These are phyloP conservation scores for Fusarium palustre DNA, from an alignment of 2,329 filamentous ascomycete genomes.

Conservation along the genomic window DNA sequence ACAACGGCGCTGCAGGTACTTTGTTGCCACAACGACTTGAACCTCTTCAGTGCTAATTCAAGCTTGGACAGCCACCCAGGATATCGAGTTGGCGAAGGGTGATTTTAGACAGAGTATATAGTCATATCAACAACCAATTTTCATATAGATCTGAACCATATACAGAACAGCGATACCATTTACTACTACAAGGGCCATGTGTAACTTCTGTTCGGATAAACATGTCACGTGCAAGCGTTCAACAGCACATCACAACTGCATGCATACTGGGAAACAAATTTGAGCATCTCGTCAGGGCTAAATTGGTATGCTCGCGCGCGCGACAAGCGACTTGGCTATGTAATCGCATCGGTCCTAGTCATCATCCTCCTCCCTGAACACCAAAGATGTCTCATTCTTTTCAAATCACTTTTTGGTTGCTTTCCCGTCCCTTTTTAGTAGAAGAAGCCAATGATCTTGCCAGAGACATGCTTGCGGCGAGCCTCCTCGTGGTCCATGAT, in stretches of 20 bases:
- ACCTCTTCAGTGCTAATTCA: neutral
- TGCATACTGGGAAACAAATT: conserved; percentile 14
- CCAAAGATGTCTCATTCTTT: conserved; percentile 51
- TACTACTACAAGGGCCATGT: neutral
- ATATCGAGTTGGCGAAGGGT: neutral
- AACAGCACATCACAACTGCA: conserved; percentile 5
- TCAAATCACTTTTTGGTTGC: conserved; percentile 48
- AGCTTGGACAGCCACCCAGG: neutral
- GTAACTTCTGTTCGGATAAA: too few species aligned
- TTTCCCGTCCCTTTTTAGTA: conserved; percentile 72
- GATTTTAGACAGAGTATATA: neutral
- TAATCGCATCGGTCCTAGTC: conserved; percentile 54
- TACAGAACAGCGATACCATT: neutral
- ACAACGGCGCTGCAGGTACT: conserved; percentile 6
- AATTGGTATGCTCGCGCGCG: conserved; percentile 53
- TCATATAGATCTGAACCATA: neutral
- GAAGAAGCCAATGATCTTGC: conserved; percentile 99
- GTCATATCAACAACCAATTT: neutral
- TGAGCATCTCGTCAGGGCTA: conserved; percentile 50
- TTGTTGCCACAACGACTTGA: conserved; percentile 39
- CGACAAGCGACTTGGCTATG: conserved; percentile 50
- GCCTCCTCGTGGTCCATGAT: conserved; percentile 99
- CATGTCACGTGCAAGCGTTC: neutral
- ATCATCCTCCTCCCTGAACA: conserved; percentile 52
- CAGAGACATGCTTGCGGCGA: conserved; percentile 96